phyloP scores from a whole-genome alignment of 179 eudicot genomes.

The Beta corolliflora region DNA sequence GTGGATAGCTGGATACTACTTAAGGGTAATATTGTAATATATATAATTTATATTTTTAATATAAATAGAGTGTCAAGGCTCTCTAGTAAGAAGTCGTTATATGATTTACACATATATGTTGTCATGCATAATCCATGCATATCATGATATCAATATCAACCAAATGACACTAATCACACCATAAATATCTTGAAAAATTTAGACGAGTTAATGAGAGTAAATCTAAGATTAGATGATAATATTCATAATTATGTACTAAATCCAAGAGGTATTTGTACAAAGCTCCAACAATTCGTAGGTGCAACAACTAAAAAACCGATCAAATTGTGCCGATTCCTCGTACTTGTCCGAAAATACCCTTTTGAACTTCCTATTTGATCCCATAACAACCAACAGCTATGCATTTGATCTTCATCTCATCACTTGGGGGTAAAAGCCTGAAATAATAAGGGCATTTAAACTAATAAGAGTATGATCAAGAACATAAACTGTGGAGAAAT shows the following conservation, averaged over 20 bases:
- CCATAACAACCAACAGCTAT: slow-evolving; percentile 12
- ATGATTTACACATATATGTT: too few species aligned
- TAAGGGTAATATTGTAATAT: too few species aligned
- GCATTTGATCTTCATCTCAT: slow-evolving; percentile 27
- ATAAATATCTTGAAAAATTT: not conserved
- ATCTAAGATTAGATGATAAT: slow-evolving; percentile 23
- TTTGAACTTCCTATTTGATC: slow-evolving; percentile 2
- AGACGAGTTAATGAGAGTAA: not conserved
- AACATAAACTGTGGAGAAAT: not conserved
- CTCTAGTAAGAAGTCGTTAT: too few species aligned
- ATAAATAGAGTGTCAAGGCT: too few species aligned
- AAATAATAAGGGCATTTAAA: slow-evolving; percentile 20
- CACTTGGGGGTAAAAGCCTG: slow-evolving; percentile 85
- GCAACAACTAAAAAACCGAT: slow-evolving; percentile 25
- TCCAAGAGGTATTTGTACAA: slow-evolving; percentile 42
- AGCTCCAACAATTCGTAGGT: slow-evolving; percentile 27
- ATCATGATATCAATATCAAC: not conserved
- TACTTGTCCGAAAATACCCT: slow-evolving; percentile 6
- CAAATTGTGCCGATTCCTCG: slow-evolving; percentile 7
- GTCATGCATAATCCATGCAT: not conserved
- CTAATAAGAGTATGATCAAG: not conserved
- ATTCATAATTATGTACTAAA: slow-evolving; percentile 31
- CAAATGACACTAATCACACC: not conserved
- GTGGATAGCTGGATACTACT: too few species aligned
- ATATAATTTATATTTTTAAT: too few species aligned